Evolutionary conservation across 805 yeast genomes (phyloP).

Genomic region (Wickerhamomyces canadensis): DNA sequence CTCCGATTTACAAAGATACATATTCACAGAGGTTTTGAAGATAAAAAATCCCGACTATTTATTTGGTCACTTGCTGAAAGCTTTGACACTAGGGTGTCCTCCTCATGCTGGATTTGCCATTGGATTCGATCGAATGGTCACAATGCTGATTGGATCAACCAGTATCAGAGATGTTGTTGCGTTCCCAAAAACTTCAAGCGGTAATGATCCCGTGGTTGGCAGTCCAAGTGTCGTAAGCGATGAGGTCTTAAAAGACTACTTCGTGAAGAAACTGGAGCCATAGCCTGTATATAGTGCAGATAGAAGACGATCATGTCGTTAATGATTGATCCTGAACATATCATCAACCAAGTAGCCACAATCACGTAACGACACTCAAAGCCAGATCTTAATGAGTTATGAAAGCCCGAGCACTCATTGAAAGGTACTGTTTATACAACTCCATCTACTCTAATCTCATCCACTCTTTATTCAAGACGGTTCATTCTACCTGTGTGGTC

Average conservation of each 20-base stretch:
- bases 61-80: constrained; percentile 82
- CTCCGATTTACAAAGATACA: constrained; percentile 64
- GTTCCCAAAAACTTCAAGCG: constrained; percentile 89
- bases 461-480: constrained; percentile 61
- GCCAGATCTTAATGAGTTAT: constrained; percentile 54
- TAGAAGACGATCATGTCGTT: too few species aligned
- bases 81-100: constrained; percentile 89
- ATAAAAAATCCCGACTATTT: constrained; percentile 53
- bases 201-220: constrained; percentile 81
- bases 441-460: constrained; percentile 47
- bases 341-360: too few species aligned
- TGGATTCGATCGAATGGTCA: constrained; percentile 90
- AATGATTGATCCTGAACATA: too few species aligned
- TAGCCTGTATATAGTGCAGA: too few species aligned
- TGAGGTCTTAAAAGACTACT: constrained; percentile 48
- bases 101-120: constrained; percentile 98
- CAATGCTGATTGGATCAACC: constrained; percentile 73
- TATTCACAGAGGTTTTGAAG: constrained; percentile 59
- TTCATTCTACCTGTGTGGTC: constrained; percentile 94
- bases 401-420: constrained; percentile 49
- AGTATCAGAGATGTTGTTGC: constrained; percentile 93
- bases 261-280: constrained; percentile 28
- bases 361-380: constrained; percentile 34
- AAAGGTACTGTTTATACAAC: constrained; percentile 46
- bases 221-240: constrained; percentile 69